These are phyloP conservation scores for Emericellopsis terricola DNA, from an alignment of 495 filamentous ascomycete species.

Conservation along the genomic window DNA sequence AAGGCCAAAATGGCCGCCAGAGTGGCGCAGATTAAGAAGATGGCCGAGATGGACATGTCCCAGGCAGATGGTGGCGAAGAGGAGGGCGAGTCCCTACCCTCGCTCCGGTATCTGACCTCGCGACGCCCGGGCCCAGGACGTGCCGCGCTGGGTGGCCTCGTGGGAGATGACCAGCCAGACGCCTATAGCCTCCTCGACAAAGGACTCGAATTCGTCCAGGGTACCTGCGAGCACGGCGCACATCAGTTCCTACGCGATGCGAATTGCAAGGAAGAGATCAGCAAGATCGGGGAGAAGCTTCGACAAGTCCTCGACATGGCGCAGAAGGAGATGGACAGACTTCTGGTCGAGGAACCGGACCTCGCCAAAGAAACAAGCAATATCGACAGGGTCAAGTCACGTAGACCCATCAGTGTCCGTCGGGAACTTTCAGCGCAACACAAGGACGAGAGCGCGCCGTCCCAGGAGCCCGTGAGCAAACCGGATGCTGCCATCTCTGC, in stretches of 20 bases:
- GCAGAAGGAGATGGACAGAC: conserved; percentile 36
- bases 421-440: neutral
- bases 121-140: conserved; percentile 2
- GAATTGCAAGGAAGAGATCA: conserved; percentile 57
- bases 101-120: neutral
- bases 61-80: conserved; percentile 16
- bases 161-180: conserved; percentile 18
- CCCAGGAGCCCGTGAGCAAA: neutral
- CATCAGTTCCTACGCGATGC: conserved; percentile 76
- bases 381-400: neutral
- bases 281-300: conserved; percentile 41
- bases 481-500: neutral
- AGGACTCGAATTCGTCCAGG: conserved; percentile 59
- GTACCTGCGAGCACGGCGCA: conserved; percentile 65
- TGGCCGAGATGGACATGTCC: conserved; percentile 30
- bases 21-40: conserved; percentile 33
- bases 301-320: conserved; percentile 40
- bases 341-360: conserved; percentile 19
- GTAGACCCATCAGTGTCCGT: neutral
- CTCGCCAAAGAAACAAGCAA: conserved; percentile 8
- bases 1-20: conserved; percentile 58
- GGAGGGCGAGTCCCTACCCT: neutral
- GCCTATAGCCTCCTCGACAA: conserved; percentile 59
- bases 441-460: neutral
- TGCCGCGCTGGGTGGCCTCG: conserved; percentile 1